Evolutionary conservation across 495 filamentous ascomycete species (phyloP).

Genomic region (Penicillium bovifimosum): DNA sequence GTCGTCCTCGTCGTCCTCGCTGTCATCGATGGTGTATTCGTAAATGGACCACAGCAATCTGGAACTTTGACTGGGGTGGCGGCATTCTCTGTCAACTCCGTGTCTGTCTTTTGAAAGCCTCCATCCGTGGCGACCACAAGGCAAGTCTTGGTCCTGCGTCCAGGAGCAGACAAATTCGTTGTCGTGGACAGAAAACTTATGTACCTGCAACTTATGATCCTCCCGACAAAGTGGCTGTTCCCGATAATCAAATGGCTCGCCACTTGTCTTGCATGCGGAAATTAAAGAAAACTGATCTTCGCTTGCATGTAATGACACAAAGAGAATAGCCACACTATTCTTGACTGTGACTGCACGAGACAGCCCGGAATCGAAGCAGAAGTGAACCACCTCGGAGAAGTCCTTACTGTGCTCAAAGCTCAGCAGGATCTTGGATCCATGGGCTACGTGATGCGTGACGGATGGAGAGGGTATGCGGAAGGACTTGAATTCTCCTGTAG

Average conservation of each 20-base stretch:
- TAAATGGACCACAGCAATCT: not conserved
- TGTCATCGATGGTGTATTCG: too few relatives aligned
- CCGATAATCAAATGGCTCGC: not conserved
- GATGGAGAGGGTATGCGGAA: slow-evolving; percentile 22
- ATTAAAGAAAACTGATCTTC: slow-evolving; percentile 8
- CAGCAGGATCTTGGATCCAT: slow-evolving; percentile 18
- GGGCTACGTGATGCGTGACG: slow-evolving; percentile 8
- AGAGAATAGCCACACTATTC: not conserved
- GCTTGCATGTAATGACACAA: not conserved
- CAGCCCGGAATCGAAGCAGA: slow-evolving; percentile 13
- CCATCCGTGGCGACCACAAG: not conserved
- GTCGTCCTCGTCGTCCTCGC: too few relatives aligned
- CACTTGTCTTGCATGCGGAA: not conserved
- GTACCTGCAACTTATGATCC: not conserved
- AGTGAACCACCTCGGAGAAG: slow-evolving; percentile 24
- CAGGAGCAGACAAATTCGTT: not conserved
- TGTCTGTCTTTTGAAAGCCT: too few relatives aligned
- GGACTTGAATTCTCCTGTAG: slow-evolving; percentile 13
- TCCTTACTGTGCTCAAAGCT: slow-evolving; percentile 3
- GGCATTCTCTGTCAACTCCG: not conserved
- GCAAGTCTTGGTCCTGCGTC: not conserved
- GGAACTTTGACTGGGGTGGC: not conserved
- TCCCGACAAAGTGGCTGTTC: not conserved
- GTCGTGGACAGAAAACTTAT: not conserved
- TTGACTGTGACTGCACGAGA: slow-evolving; percentile 15